Evolutionary conservation across 2,329 filamentous ascomycete species (phyloP), one percentile per base, ranked within the genome.

Genomic region (Cordyceps tenuipes): DNA sequence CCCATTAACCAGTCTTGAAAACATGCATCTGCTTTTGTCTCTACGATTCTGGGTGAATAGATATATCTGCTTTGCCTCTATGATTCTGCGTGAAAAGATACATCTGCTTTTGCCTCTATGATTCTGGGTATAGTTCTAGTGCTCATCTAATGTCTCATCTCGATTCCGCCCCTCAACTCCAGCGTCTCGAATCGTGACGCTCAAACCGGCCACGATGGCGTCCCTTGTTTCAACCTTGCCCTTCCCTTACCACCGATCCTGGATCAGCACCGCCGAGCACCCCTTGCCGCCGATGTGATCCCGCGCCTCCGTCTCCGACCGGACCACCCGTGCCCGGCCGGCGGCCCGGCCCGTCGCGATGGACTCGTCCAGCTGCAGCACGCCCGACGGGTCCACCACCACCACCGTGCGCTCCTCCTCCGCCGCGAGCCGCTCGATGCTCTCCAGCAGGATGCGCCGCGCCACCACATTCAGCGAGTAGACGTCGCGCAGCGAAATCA

Each of bases 401-500:
- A 72, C 66, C 4, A 72, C 69, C 9, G 29, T 29, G 5, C 62
- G 67, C 53, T 65, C 65, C 13, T 63, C 65, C 7, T 67, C 67
- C 0, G 57, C 17, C 0, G 70, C 26, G 3, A 72, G 63, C 0
- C 70, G 62, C 1, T 57, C 53, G 2, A 72, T 66, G 10, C 68
- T 64, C 43, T 70, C 70, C 8, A 66, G 68, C 1, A 72, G 63
- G 10, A 72, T 67, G 2, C 66, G 60, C 19, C 66, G 67, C 0
- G 71, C 70, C 3, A 72, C 65, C 1, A 60, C 47, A 29, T 67
- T 72, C 3, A 72, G 64, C 0, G 71, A 72, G 39, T 70, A 71
- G 10, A 66, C 67, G n/a, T 70, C 69, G 3, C 68, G 66, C 59
- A 72, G 67, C 0, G 70, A 72, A 29, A 72, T 69, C 1, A 72